These are phyloP conservation scores for Fusarium siculi DNA, from an alignment of 2,329 filamentous ascomycete genomes.

Conservation along the genomic window DNA sequence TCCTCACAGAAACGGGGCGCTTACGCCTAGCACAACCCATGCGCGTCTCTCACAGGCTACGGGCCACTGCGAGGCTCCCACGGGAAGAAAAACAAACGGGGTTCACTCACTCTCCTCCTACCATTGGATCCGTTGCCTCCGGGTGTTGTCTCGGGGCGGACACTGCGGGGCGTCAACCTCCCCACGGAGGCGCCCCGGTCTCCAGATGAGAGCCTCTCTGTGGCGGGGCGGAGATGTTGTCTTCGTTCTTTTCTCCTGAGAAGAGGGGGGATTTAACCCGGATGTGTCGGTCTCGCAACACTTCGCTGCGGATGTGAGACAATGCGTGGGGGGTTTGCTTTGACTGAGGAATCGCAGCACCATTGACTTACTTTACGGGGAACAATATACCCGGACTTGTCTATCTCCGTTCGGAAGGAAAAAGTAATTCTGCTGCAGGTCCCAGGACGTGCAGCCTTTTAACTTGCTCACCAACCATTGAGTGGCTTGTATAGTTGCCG, in stretches of 20 bases:
- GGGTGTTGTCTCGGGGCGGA: conserved; percentile 36
- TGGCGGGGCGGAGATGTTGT: conserved; percentile 20
- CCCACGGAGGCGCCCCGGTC: conserved; percentile 33
- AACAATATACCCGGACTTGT: conserved; percentile 5
- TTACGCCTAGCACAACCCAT: conserved; percentile 15
- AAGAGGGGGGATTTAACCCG: conserved; percentile 23
- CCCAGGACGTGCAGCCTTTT: conserved; percentile 18
- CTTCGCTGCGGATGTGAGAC: conserved; percentile 28
- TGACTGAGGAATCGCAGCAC: conserved; percentile 7
- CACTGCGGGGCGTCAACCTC: conserved; percentile 20
- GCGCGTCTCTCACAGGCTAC: conserved; percentile 12
- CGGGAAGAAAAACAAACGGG: conserved; percentile 21
- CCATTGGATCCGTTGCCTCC: conserved; percentile 32
- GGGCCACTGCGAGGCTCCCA: conserved; percentile 26
- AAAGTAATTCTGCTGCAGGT: conserved; percentile 37
- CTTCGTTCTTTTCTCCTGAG: conserved; percentile 9
- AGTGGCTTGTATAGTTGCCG: conserved; percentile 8
- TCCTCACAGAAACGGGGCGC: conserved; percentile 28
- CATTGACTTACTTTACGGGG: conserved; percentile 5
- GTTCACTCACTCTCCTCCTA: conserved; percentile 1
- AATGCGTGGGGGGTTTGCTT: conserved; percentile 19
- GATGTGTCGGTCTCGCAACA: conserved; percentile 31
- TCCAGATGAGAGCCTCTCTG: conserved; percentile 13
- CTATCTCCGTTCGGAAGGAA: conserved; percentile 1
- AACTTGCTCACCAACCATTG: conserved; percentile 11